Evolutionary conservation across 177 flowering plant species (phyloP).

Genomic region (Vitis hybrid): DNA sequence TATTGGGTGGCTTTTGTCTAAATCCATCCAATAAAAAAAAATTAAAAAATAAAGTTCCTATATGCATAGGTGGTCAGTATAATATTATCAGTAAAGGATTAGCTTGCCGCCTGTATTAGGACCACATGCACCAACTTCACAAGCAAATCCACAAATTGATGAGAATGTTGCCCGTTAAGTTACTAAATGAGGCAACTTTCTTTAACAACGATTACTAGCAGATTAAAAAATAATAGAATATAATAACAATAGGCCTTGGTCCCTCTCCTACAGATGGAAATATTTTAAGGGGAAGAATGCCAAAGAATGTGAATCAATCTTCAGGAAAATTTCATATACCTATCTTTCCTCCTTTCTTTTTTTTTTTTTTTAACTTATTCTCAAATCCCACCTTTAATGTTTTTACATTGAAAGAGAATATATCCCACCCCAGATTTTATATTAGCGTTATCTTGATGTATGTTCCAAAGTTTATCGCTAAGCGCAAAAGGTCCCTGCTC

Average conservation of each 20-base stretch:
- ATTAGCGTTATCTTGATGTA: constrained; percentile 1
- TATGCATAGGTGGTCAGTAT: too few relatives aligned
- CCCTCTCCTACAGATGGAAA: background rate
- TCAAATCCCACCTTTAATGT: background rate
- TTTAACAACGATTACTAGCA: too few relatives aligned
- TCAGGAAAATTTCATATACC: background rate
- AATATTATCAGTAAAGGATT: too few relatives aligned
- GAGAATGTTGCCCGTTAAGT: too few relatives aligned
- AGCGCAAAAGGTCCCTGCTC: background rate
- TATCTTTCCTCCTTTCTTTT: background rate
- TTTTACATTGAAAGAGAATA: constrained; percentile 11
- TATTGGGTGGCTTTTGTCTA: background rate
- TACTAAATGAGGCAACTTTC: too few relatives aligned
- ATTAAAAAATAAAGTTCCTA: too few relatives aligned
- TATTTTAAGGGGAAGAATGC: background rate
- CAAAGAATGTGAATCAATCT: background rate
- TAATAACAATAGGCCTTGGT: too few relatives aligned
- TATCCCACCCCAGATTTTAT: constrained; percentile 16
- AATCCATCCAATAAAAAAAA: background rate
- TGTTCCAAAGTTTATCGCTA: constrained; percentile 14
- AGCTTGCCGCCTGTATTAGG: too few relatives aligned
- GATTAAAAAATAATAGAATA: too few relatives aligned
- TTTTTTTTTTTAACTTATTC: background rate
- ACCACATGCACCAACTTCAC: too few relatives aligned
- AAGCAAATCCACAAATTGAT: too few relatives aligned